These are phyloP conservation scores for Entomortierella chlamydospora DNA, from an alignment of 192 early-diverging fungal genomes.

Conservation along the genomic window DNA sequence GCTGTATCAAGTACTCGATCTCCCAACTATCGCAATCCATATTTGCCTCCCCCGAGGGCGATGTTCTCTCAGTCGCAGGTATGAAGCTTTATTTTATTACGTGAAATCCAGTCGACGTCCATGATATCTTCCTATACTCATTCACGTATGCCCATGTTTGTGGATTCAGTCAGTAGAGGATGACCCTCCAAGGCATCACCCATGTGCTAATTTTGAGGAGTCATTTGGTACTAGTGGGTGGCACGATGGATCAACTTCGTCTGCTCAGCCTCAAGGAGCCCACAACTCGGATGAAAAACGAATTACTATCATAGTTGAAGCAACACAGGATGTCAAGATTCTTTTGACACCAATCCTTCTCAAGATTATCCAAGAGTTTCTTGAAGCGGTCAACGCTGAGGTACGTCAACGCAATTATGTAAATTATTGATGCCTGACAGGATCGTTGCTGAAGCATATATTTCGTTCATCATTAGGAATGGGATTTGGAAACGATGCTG, in stretches of 20 bases:
- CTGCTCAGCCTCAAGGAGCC: slow-evolving; percentile 41
- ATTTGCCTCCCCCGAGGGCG: slow-evolving; percentile 60
- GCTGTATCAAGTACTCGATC: slow-evolving; percentile 36
- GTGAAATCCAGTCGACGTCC: too few relatives aligned
- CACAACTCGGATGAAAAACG: slow-evolving; percentile 50
- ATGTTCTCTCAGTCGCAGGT: slow-evolving; percentile 58
- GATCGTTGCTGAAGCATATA: slow-evolving; percentile 62
- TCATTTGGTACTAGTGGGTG: slow-evolving; percentile 15
- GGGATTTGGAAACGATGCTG: slow-evolving; percentile 72
- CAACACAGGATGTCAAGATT: slow-evolving; percentile 66
- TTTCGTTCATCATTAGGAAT: slow-evolving; percentile 57
- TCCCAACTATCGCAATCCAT: slow-evolving; percentile 45
- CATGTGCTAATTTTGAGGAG: slow-evolving; percentile 41
- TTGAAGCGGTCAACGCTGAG: slow-evolving; percentile 67
- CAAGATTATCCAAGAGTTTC: slow-evolving; percentile 72
- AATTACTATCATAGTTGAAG: slow-evolving; percentile 63
- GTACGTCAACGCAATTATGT: too few relatives aligned
- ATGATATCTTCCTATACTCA: too few relatives aligned
- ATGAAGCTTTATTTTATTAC: too few relatives aligned
- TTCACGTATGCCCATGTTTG: neutral
- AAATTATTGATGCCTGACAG: too few relatives aligned
- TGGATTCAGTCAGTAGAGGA: slow-evolving; percentile 30
- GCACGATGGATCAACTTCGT: slow-evolving; percentile 14
- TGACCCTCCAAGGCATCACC: slow-evolving; percentile 37
- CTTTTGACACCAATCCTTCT: slow-evolving; percentile 77